These are phyloP conservation scores for Peniophora sp. DNA, from an alignment of 1,284 basidiomycete genomes.

Conservation along the genomic window DNA sequence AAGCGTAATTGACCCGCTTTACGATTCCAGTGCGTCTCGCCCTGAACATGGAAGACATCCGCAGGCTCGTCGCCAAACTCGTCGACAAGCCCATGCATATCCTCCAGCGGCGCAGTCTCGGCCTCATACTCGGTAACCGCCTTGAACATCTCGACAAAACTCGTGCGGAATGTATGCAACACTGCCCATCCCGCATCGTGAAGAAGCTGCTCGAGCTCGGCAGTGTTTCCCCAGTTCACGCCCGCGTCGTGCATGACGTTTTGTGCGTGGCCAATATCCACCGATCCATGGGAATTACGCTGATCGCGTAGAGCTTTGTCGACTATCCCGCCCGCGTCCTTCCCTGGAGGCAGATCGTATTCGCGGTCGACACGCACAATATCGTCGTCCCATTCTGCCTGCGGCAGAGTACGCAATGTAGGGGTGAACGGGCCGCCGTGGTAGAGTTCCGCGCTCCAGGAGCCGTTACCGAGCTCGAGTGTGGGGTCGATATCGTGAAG, in stretches of 20 bases:
- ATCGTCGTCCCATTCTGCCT: not conserved
- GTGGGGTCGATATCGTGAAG: not conserved
- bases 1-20: not conserved
- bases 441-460: not conserved
- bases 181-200: not conserved
- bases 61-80: not conserved
- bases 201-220: not conserved
- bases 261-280: not conserved
- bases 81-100: not conserved
- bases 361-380: not conserved
- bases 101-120: not conserved
- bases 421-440: not conserved
- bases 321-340: not conserved
- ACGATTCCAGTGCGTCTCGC: slow-evolving; percentile 1
- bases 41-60: not conserved
- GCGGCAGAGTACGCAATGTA: not conserved
- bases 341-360: not conserved
- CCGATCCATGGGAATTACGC: not conserved
- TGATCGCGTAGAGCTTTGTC: not conserved
- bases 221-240: not conserved
- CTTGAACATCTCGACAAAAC: slow-evolving; percentile 1
- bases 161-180: not conserved
- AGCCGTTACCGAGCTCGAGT: not conserved
- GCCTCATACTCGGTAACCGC: not conserved
- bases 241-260: not conserved